phyloP scores from a whole-genome alignment of 306 rosid species.

The Lathyrus aphaca region DNA sequence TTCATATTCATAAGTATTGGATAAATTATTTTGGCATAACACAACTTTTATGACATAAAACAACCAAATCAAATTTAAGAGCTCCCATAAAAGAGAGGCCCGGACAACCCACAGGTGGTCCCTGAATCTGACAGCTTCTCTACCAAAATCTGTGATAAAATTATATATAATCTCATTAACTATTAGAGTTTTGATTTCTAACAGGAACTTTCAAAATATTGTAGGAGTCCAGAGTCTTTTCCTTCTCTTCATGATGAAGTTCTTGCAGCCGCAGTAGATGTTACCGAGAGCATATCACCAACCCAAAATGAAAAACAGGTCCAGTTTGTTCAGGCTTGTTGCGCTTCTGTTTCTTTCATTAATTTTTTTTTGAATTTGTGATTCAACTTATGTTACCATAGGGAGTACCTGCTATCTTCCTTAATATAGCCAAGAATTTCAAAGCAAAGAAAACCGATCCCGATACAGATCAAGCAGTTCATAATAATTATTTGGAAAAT shows the following conservation, averaged over 20 bases:
- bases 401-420: constrained; percentile 53
- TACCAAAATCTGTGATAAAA: constrained; percentile 4
- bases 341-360: constrained; percentile 33
- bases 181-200: constrained; percentile 24
- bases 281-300: constrained; percentile 47
- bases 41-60: constrained; percentile 10
- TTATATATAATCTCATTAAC: constrained; percentile 14
- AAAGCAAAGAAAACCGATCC: constrained; percentile 46
- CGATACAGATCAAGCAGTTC: constrained; percentile 41
- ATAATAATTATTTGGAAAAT: constrained; percentile 39
- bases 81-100: neutral
- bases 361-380: constrained; percentile 12
- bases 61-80: constrained; percentile 24
- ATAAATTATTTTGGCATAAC: constrained; percentile 11
- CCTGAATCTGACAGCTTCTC: constrained; percentile 32
- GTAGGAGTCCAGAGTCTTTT: constrained; percentile 70
- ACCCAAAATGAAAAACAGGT: constrained; percentile 64
- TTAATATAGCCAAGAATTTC: constrained; percentile 51
- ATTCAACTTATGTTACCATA: constrained; percentile 50
- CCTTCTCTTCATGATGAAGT: constrained; percentile 81
- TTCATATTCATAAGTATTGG: constrained; percentile 13
- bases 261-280: constrained; percentile 67
- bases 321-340: constrained; percentile 41
- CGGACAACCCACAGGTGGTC: constrained; percentile 29
- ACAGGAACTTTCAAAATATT: constrained; percentile 26